Conservation (phyloP, 768 basidiomycete species). For the Lactarius sp. region DNA sequence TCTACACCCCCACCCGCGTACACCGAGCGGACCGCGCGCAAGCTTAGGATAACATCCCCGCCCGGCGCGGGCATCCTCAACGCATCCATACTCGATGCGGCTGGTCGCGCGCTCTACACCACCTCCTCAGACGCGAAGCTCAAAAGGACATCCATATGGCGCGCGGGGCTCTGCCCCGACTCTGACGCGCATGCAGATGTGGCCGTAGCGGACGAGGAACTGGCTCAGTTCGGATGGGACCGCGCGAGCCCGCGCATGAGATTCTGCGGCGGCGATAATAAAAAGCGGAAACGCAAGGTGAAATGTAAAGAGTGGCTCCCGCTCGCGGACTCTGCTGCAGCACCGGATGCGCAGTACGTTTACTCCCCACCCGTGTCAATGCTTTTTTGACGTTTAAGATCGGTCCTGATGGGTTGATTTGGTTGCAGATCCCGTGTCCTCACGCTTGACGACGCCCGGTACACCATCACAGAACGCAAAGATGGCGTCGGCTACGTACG, state of each 20-base stretch:
- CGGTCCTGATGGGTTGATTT: not conserved
- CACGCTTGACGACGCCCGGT: conserved; percentile 6
- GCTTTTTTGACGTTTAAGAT: not conserved
- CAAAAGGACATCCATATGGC: conserved; percentile 18
- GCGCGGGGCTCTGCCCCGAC: not conserved
- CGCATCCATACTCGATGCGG: conserved; percentile 11
- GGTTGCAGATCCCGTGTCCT: conserved; percentile 14
- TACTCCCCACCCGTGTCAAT: not conserved
- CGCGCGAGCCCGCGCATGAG: conserved; percentile 17
- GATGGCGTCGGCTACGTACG: conserved; percentile 14
- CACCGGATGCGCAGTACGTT: conserved; percentile 5
- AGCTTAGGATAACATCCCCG: conserved; percentile 12
- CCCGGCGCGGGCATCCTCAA: conserved; percentile 18
- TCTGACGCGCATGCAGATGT: not conserved
- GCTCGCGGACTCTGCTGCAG: not conserved
- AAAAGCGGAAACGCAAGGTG: conserved; percentile 11
- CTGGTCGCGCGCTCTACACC: conserved; percentile 9
- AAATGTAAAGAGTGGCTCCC: conserved; percentile 22
- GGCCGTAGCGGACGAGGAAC: not conserved
- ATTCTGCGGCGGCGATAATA: not conserved
- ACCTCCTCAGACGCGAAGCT: conserved; percentile 16
- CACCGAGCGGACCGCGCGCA: conserved; percentile 9
- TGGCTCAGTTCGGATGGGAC: conserved; percentile 19
- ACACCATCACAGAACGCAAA: conserved; percentile 13
- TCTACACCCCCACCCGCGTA: conserved; percentile 16